These are phyloP conservation scores for Acanthamoeba culbertsoni DNA, from an alignment of 208 protist species.

Conservation along the genomic window DNA sequence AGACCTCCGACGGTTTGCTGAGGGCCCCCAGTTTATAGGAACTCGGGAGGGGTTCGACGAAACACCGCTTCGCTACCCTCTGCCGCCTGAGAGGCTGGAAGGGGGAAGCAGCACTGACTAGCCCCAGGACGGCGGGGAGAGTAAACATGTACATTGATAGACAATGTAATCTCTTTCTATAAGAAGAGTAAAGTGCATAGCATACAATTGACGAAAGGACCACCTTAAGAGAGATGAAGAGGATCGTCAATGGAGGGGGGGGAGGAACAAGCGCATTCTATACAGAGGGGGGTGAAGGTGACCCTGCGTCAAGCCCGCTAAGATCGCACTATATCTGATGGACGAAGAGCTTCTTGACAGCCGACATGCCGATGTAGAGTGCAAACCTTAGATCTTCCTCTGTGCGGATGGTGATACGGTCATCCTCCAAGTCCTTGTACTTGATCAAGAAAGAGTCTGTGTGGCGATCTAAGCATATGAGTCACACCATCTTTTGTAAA, in stretches of 20 bases:
- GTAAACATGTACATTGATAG: neutral
- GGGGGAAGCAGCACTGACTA: neutral
- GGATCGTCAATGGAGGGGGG: too few relatives aligned
- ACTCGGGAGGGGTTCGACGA: conserved; percentile 6
- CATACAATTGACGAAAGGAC: too few relatives aligned
- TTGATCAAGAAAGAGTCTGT: conserved; percentile 45
- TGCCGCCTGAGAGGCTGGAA: neutral
- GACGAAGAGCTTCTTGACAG: conserved; percentile 46
- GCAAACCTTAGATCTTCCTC: conserved; percentile 52
- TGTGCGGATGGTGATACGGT: conserved; percentile 40
- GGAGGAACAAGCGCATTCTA: too few relatives aligned
- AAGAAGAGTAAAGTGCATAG: too few relatives aligned
- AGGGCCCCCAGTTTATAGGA: neutral
- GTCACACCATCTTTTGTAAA: neutral
- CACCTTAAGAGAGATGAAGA: too few relatives aligned
- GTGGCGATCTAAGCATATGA: neutral
- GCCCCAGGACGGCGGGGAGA: neutral
- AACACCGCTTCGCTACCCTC: neutral
- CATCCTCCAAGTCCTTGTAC: conserved; percentile 52
- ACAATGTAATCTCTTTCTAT: too few relatives aligned
- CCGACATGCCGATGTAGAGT: conserved; percentile 32
- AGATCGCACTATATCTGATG: too few relatives aligned
- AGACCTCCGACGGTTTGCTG: neutral
- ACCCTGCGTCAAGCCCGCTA: too few relatives aligned
- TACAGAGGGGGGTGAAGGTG: too few relatives aligned